Evolutionary conservation across 306 rosid species (phyloP).

Genomic region (Lathyrus tuberosus): DNA sequence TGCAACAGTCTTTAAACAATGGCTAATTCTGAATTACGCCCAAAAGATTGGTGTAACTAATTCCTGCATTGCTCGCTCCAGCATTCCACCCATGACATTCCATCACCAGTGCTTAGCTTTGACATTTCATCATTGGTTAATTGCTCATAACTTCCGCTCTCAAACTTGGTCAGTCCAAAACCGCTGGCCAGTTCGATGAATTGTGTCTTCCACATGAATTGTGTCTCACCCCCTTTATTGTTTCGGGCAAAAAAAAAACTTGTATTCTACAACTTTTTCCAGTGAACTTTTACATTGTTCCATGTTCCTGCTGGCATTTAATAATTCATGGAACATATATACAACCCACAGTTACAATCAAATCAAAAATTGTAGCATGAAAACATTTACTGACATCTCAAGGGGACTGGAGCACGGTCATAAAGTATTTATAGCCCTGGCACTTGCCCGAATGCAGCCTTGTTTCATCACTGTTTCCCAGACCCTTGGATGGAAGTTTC

Average conservation of each 20-base stretch:
- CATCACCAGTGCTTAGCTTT: conserved; percentile 5
- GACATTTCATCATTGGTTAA: conserved; percentile 24
- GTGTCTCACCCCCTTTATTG: conserved; percentile 42
- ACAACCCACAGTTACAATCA: conserved; percentile 45
- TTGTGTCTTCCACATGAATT: conserved; percentile 13
- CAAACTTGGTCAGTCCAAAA: conserved; percentile 38
- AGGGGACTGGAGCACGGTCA: conserved; percentile 77
- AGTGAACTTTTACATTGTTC: conserved; percentile 36
- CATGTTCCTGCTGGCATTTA: conserved; percentile 45
- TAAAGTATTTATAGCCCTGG: conserved; percentile 79
- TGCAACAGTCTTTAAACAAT: not conserved
- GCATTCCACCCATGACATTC: not conserved
- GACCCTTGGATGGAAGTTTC: conserved; percentile 55
- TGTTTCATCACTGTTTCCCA: conserved; percentile 41
- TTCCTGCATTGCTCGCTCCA: not conserved
- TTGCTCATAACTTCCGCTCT: conserved; percentile 14
- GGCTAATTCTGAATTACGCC: not conserved
- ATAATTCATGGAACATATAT: conserved; percentile 48
- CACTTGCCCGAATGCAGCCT: conserved; percentile 62
- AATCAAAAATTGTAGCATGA: conserved; percentile 35
- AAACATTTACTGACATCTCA: conserved; percentile 37
- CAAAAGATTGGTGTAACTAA: conserved; percentile 9
- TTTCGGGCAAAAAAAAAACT: conserved; percentile 43
- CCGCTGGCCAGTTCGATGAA: conserved; percentile 24
- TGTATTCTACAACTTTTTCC: conserved; percentile 36